Base-by-base conservation (phyloP, 352 stramenopile species). In the Globisporangium orthogonon region DNA sequence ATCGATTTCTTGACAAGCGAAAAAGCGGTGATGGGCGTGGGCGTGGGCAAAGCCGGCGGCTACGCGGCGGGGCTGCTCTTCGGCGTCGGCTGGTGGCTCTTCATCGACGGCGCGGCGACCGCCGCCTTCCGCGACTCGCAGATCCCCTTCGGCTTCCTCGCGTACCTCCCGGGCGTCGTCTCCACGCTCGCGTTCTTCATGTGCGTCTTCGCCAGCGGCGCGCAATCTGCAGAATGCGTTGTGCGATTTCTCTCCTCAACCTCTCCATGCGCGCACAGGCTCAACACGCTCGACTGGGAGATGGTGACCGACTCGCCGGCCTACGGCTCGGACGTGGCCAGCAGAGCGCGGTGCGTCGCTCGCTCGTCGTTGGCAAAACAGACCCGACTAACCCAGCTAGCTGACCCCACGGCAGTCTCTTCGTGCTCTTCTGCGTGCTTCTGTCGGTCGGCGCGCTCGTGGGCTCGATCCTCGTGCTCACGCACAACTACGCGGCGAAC, bases 221-320 rank as follows among this genome's bases (percentile, higher is more conserved):
- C 23, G 23, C 23, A 23, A 23, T 23, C 23, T 23, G 23, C 23
- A 23, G 23, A 23, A 23, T 23, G 23, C 23, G 23, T 23, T 23
- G 23, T 23, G 23, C 23, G 23, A 23, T 23, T 23, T 23, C 23
- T 23, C 23, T 23, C 23, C 23, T 23, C 33, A 5, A 11, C 33
- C 33, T 37, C 33, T 3, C 33, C 33, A 37, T 23, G 23, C 23
- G 10, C 39, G 13, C n/a, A 0, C 51, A 86, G 75, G 11, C 50
- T 86, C 7, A 87, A 87, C 35, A 83, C 74, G 33, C 63, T 87
- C 14, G 73, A 87, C 61, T 87, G 77, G 74, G 73, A 76, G 10
- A 86, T 87, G 74, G 52, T 87, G 2, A 72, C 61, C 30, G 69
- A 83, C 45, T 79, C 79, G 43, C 65, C 69, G 9, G 50, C 58